A percentile compares a stretch with the other conserved stretches of the same genome.
Conservation (phyloP, 2,329 filamentous ascomycete species). For the Malbranchea cinnamomea region DNA sequence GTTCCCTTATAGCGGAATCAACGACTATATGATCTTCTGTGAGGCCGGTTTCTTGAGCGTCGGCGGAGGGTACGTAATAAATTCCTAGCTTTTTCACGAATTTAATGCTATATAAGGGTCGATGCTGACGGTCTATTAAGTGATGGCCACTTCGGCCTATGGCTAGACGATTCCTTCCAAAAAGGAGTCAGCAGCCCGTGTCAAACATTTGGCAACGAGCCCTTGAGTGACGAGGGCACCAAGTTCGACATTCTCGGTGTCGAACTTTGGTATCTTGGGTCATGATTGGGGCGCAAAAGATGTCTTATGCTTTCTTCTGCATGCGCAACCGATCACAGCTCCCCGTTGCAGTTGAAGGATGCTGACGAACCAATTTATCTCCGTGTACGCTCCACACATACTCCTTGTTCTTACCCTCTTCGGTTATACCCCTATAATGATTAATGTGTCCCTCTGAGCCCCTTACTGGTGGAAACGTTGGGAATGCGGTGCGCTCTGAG, state of each 20-base stretch:
- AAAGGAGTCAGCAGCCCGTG: slow-evolving; percentile 70
- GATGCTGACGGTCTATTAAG: slow-evolving; percentile 10
- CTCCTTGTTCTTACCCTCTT: no score
- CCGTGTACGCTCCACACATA: no score
- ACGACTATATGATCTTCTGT: slow-evolving; percentile 94
- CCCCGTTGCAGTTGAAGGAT: no score
- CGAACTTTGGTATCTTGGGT: slow-evolving; percentile 82
- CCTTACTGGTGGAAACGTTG: no score
- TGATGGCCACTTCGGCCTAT: slow-evolving; percentile 83
- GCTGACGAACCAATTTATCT: no score
- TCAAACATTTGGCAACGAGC: slow-evolving; percentile 89
- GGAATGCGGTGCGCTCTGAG: no score
- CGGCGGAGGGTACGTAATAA: slow-evolving; percentile 50
- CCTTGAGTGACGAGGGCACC: slow-evolving; percentile 76
- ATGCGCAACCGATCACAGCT: no score
- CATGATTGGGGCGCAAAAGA: no score
- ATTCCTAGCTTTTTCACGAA: neutral
- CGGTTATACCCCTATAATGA: no score
- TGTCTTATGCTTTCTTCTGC: no score
- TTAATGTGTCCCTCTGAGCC: no score
- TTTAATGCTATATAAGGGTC: neutral
- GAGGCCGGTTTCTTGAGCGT: slow-evolving; percentile 72
- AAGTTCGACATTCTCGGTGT: slow-evolving; percentile 87
- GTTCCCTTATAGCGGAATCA: slow-evolving; percentile 88
- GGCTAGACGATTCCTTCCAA: slow-evolving; percentile 77